Evolutionary conservation across 495 filamentous ascomycete species (phyloP), one percentile per base, ranked within the genome.

Genomic region (Terfezia claveryi): DNA sequence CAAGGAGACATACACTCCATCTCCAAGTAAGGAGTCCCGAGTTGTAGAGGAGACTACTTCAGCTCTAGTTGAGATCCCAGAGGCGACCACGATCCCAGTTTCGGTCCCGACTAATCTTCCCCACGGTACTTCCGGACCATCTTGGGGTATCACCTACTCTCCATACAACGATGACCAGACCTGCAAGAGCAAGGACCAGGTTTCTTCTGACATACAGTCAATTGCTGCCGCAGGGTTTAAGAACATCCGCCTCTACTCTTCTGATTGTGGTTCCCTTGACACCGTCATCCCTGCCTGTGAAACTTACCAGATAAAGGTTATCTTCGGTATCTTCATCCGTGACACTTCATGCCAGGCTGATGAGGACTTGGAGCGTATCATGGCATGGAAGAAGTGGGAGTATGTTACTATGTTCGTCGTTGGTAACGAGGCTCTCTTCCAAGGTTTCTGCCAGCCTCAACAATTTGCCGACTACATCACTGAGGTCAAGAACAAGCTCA

Each of bases 121-220:
- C 27, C 7, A 32, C 27, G 27, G 27, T 32, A 32, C 27, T 32
- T 32, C 27, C 27, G 8, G 69, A 58, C 74, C 73, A 54, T 74
- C 79, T 65, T 94, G 83, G 80, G 84, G 81, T 72, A 86, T 95
- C 65, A 85, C 91, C 60, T 96, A 94, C 77, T 87, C 85, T 44
- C 85, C 88, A 17, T 96, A 87, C 73, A 54, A 58, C 57, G 57
- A 57, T 54, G 59, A 59, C 1, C 72, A 79, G 62, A 60, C 64
- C 14, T 95, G 89, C 82, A 87, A 85, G 80, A 58, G 62, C 64
- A 46, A 46, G 41, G 41, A 46, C 17, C 68, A 73, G 55, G 78
- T 96, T 64, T 54, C 68, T 55, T 53, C 58, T 49, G 85, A 94
- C 62, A 75, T 95, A 60, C 68, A 73, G 52, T 58, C 67, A 55